phyloP scores from a whole-genome alignment of 2,329 filamentous ascomycete genomes.

The Ascosphaera aggregata region DNA sequence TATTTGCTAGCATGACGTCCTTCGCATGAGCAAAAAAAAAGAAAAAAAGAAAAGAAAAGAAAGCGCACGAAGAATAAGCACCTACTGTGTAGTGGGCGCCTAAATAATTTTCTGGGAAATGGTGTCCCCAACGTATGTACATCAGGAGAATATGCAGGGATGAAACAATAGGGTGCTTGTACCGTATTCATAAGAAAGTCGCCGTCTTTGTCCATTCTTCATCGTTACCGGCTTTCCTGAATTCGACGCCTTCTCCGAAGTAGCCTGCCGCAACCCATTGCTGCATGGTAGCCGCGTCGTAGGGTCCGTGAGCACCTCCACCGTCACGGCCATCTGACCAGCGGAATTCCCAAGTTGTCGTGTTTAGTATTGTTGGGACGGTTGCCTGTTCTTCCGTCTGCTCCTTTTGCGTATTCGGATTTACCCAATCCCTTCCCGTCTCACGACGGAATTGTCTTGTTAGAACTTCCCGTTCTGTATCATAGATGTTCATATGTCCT shows the following conservation, averaged over 20 bases:
- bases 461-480: constrained; percentile 62
- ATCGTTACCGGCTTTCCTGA: constrained; percentile 34
- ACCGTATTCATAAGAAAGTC: constrained; percentile 31
- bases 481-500: constrained; percentile 77
- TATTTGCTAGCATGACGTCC: too few relatives aligned
- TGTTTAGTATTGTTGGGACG: constrained; percentile 8
- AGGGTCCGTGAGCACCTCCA: constrained; percentile 61
- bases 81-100: too few relatives aligned
- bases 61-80: too few relatives aligned
- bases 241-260: constrained; percentile 75
- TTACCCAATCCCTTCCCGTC: constrained; percentile 67
- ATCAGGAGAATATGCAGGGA: too few relatives aligned
- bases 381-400: constrained; percentile 13
- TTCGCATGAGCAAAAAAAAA: too few relatives aligned
- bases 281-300: constrained; percentile 63
- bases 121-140: too few relatives aligned
- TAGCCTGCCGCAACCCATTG: constrained; percentile 85
- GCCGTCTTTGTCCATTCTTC: constrained; percentile 29
- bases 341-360: constrained; percentile 61
- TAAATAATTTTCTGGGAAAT: too few relatives aligned
- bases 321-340: constrained; percentile 79
- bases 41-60: too few relatives aligned
- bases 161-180: too few relatives aligned
- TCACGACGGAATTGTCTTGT: constrained; percentile 65
- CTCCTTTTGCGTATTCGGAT: constrained; percentile 15